A percentile compares a stretch with the other conserved stretches of the same genome.
These are phyloP conservation scores for Coemansia sp. DNA, from an alignment of 192 early-diverging fungal genomes.

Conservation along the genomic window DNA sequence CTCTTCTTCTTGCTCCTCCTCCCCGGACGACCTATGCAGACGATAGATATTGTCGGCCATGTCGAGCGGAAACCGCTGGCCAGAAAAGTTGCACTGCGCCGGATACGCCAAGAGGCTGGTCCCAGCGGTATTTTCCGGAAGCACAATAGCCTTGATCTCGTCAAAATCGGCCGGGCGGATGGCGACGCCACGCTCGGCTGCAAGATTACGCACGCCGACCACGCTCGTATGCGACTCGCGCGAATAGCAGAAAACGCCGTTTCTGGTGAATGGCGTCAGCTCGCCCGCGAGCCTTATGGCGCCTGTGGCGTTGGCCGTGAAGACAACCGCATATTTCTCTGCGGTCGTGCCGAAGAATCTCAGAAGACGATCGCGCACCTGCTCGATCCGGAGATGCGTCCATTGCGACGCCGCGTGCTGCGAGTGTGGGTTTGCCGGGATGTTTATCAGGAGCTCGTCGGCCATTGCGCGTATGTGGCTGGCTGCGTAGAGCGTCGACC, in stretches of 20 bases:
- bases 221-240: slow-evolving; percentile 71
- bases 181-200: slow-evolving; percentile 25
- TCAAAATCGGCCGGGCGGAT: slow-evolving; percentile 26
- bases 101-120: slow-evolving; percentile 69
- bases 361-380: slow-evolving; percentile 56
- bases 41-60: slow-evolving; percentile 55
- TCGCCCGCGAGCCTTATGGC: slow-evolving; percentile 76
- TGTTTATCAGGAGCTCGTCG: slow-evolving; percentile 46
- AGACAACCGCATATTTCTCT: slow-evolving; percentile 65
- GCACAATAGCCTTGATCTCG: slow-evolving; percentile 18
- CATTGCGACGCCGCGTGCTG: slow-evolving; percentile 55
- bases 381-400: slow-evolving; percentile 54
- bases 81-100: slow-evolving; percentile 84
- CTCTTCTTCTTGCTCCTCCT: no score
- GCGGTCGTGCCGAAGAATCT: slow-evolving; percentile 58
- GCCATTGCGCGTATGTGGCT: slow-evolving; percentile 43
- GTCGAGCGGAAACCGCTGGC: slow-evolving; percentile 64
- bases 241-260: slow-evolving; percentile 57
- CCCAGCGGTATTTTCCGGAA: slow-evolving; percentile 15
- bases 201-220: slow-evolving; percentile 66
- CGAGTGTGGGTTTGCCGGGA: slow-evolving; percentile 70
- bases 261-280: slow-evolving; percentile 57
- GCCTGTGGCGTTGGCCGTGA: slow-evolving; percentile 75
- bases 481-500: slow-evolving; percentile 57
- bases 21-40: slow-evolving; percentile 20